A percentile compares a stretch with the other conserved stretches of the same genome.
Evolutionary conservation across 306 rosid species (phyloP).

Genomic region (Adenanthera pavonina): DNA sequence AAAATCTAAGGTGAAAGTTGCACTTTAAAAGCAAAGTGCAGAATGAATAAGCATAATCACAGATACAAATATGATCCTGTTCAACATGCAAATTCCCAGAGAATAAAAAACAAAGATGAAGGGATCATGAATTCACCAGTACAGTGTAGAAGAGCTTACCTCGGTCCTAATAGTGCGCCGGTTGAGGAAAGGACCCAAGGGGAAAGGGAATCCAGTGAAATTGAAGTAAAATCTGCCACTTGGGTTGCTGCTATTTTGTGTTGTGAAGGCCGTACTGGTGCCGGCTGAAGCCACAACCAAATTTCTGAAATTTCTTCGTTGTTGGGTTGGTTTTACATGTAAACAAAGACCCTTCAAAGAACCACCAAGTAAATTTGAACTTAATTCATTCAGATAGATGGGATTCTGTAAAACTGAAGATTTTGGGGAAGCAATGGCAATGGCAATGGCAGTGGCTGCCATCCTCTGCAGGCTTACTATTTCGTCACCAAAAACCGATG

Average conservation of each 20-base stretch:
- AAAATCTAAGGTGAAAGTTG: background rate
- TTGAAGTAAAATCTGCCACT: slow-evolving; percentile 90
- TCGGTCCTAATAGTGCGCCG: slow-evolving; percentile 84
- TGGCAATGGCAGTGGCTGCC: slow-evolving; percentile 60
- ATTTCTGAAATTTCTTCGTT: slow-evolving; percentile 50
- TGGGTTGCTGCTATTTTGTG: slow-evolving; percentile 35
- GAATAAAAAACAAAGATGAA: background rate
- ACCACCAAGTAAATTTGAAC: slow-evolving; percentile 51
- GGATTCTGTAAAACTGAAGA: slow-evolving; percentile 63
- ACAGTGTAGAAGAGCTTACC: slow-evolving; percentile 46
- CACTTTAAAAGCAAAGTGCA: background rate
- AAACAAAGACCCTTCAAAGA: slow-evolving; percentile 61
- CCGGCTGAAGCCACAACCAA: slow-evolving; percentile 66
- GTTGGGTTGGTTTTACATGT: slow-evolving; percentile 53
- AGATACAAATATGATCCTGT: background rate
- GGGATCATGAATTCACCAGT: background rate
- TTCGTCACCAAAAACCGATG: slow-evolving; percentile 28
- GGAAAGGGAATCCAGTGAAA: slow-evolving; percentile 95
- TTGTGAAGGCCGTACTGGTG: slow-evolving; percentile 37
- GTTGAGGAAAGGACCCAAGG: slow-evolving; percentile 92
- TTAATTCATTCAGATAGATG: slow-evolving; percentile 47
- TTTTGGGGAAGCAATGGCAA: slow-evolving; percentile 64
- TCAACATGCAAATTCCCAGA: background rate
- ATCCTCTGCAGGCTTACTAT: slow-evolving; percentile 40
- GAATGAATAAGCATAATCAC: background rate